A percentile compares a stretch with the other conserved stretches of the same genome.
phyloP scores from a whole-genome alignment of 2,329 filamentous ascomycete genomes.

The Aspergillus sp. region DNA sequence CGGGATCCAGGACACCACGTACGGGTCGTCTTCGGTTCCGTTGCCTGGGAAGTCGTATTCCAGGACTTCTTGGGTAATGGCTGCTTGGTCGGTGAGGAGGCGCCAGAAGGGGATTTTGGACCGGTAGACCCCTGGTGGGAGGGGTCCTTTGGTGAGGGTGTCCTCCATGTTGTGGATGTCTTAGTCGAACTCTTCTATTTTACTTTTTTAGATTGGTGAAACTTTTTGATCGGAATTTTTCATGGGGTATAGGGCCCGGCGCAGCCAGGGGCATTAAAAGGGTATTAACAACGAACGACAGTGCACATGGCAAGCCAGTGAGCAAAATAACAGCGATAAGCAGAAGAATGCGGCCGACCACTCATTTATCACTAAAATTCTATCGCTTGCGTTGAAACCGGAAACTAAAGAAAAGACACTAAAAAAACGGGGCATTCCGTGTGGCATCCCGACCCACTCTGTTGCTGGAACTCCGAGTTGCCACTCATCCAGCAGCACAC shows the following conservation, averaged over 20 bases:
- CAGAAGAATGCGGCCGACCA: no score
- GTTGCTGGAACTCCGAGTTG: not conserved
- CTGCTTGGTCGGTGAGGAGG: slow-evolving; percentile 2
- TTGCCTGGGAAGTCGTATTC: slow-evolving; percentile 4
- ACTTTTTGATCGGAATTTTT: not conserved
- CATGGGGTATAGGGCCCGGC: no score
- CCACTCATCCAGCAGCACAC: no score
- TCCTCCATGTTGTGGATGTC: not conserved
- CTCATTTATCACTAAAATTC: no score
- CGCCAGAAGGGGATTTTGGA: slow-evolving; percentile 2
- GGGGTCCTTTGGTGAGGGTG: not conserved
- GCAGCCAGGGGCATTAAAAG: no score
- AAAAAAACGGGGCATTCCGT: not conserved
- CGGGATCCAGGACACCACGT: slow-evolving; percentile 6
- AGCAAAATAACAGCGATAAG: not conserved
- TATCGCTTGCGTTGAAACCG: no score
- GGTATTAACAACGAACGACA: not conserved
- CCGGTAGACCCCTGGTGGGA: not conserved
- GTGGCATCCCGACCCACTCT: not conserved
- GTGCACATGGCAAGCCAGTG: no score
- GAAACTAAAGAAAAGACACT: not conserved
- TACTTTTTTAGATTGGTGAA: not conserved
- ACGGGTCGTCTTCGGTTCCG: not conserved
- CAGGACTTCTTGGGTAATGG: slow-evolving; percentile 4
- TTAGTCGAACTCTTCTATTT: not conserved